Evolutionary conservation across 352 stramenopile species (phyloP).

Genomic region (Globisporangium cederbergense): DNA sequence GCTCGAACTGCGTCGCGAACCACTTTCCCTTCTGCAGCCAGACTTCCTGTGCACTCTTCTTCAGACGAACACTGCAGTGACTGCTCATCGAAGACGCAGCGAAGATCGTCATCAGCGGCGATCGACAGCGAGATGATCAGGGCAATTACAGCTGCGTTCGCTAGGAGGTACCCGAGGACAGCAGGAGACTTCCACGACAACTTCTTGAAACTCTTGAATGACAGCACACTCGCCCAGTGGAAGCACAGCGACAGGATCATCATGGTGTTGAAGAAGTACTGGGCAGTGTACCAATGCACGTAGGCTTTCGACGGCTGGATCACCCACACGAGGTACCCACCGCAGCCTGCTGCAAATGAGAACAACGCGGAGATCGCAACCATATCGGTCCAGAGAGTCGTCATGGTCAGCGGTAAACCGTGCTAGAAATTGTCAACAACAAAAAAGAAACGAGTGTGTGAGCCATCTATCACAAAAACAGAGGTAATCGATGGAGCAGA

Average conservation of each 20-base stretch:
- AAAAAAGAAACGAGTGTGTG: background rate
- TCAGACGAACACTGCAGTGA: conserved; percentile 50
- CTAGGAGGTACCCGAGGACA: conserved; percentile 64
- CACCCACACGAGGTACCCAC: conserved; percentile 78
- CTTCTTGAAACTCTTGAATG: conserved; percentile 88
- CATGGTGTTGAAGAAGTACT: conserved; percentile 87
- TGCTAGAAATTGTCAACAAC: conserved; percentile 31
- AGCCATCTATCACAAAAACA: background rate
- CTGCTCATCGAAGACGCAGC: conserved; percentile 71
- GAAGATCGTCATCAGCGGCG: conserved; percentile 47
- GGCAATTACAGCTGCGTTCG: conserved; percentile 57
- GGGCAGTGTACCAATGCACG: conserved; percentile 79
- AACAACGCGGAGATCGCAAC: conserved; percentile 81
- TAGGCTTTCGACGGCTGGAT: conserved; percentile 82
- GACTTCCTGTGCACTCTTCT: conserved; percentile 46
- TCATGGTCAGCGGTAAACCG: conserved; percentile 74
- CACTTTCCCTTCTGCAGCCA: conserved; percentile 64
- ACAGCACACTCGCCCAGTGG: conserved; percentile 80
- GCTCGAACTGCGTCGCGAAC: conserved; percentile 65
- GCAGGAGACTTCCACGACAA: conserved; percentile 75
- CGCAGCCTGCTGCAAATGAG: conserved; percentile 76
- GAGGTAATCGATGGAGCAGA: background rate
- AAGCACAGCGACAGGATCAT: conserved; percentile 89
- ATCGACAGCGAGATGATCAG: conserved; percentile 66
- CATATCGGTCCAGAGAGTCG: conserved; percentile 84